A percentile compares a stretch with the other conserved stretches of the same genome.
Conservation (phyloP, 2,329 filamentous ascomycete species). For the Colletotrichum spinosum region DNA sequence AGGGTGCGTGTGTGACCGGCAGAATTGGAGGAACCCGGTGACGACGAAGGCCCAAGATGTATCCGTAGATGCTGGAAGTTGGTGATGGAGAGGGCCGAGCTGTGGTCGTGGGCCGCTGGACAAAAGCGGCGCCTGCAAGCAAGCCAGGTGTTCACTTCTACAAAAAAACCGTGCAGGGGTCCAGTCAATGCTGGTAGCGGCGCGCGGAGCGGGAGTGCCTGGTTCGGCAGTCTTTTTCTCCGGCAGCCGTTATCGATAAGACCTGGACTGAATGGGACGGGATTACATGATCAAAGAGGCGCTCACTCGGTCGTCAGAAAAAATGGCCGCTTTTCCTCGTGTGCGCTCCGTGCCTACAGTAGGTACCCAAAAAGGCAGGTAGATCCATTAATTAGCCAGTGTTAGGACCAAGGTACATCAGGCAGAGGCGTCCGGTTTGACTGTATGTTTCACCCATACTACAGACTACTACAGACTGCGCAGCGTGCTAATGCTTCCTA, state of each 20-base stretch:
- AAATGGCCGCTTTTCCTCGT: no score
- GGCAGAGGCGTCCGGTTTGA: no score
- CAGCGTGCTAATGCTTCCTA: no score
- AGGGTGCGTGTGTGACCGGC: conserved; percentile 11
- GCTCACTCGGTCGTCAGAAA: no score
- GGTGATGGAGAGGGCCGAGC: conserved; percentile 15
- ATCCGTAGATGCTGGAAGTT: background rate
- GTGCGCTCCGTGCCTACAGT: no score
- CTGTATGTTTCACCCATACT: no score
- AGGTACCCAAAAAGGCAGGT: no score
- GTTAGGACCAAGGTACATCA: no score
- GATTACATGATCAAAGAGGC: no score
- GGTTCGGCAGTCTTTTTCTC: conserved; percentile 33
- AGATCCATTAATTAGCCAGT: no score
- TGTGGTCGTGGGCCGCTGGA: conserved; percentile 25
- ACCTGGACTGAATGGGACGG: background rate
- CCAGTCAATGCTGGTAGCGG: background rate
- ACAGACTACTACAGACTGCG: no score
- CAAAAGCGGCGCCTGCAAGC: conserved; percentile 34
- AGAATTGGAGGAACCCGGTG: conserved; percentile 11
- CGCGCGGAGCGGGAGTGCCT: background rate
- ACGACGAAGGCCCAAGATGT: conserved; percentile 12
- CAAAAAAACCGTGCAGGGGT: conserved; percentile 34
- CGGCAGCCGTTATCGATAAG: conserved; percentile 37
- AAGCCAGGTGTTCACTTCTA: conserved; percentile 41